Evolutionary conservation across 192 early-diverging fungal genomes (phyloP).

Genomic region (Gonapodya prolifera): DNA sequence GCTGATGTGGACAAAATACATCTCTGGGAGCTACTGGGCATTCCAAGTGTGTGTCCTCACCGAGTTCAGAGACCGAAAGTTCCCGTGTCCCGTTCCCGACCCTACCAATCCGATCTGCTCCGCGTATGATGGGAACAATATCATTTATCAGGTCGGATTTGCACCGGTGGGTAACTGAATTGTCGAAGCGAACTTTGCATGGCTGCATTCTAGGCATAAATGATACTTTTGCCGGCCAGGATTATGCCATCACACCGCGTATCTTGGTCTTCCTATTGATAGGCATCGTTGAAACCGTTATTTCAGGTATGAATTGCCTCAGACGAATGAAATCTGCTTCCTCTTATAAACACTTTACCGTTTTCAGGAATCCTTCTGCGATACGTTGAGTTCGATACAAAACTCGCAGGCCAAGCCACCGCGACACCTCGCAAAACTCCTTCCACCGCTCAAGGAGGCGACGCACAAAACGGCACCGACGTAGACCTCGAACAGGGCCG

Average conservation of each 20-base stretch:
- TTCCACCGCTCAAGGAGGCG: background rate
- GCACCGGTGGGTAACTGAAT: background rate
- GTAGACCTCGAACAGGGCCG: background rate
- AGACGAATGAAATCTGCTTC: too few relatives aligned
- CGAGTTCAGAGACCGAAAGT: background rate
- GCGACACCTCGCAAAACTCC: background rate
- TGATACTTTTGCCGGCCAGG: too few relatives aligned
- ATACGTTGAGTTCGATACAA: background rate
- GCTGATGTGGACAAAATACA: background rate
- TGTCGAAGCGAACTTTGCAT: too few relatives aligned
- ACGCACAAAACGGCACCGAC: background rate
- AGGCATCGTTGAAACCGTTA: background rate
- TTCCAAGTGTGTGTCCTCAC: background rate
- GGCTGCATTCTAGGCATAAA: too few relatives aligned
- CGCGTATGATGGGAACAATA: background rate
- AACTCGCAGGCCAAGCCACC: background rate
- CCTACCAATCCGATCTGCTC: background rate
- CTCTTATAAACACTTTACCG: background rate
- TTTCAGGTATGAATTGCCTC: background rate
- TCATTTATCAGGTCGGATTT: background rate
- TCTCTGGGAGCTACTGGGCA: background rate
- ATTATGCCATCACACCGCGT: background rate
- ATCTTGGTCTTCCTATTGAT: background rate
- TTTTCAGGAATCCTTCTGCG: background rate
- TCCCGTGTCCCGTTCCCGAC: background rate